A percentile compares a stretch with the other conserved stretches of the same genome.
phyloP scores from a whole-genome alignment of 805 yeast genomes.

The Tetrapisispora nanseiensis region DNA sequence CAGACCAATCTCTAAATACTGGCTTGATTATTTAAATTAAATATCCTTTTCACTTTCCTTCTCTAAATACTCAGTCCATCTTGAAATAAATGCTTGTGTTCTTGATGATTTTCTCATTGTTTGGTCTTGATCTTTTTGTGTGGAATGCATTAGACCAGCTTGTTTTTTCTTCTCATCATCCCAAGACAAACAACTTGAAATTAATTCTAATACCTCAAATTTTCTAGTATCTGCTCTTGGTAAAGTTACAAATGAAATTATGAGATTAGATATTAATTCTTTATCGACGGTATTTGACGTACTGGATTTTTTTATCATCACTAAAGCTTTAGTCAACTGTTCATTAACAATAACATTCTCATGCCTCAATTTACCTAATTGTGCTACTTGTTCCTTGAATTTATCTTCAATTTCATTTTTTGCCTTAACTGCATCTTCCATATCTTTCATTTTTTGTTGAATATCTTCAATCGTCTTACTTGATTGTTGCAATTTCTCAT shows the following conservation, averaged over 20 bases:
- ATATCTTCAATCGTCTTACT: constrained; percentile 15
- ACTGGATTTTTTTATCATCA: constrained; percentile 69
- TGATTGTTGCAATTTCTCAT: constrained; percentile 10
- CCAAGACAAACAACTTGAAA: constrained; percentile 81
- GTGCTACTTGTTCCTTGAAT: constrained; percentile 59
- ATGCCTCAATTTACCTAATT: constrained; percentile 85
- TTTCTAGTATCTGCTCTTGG: constrained; percentile 93
- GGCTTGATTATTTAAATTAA: no score
- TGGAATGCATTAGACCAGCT: constrained; percentile 49
- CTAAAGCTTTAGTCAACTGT: constrained; percentile 86
- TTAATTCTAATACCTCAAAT: constrained; percentile 80
- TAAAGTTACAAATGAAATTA: constrained; percentile 73
- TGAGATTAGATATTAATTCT: constrained; percentile 76
- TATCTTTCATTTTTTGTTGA: constrained; percentile 15
- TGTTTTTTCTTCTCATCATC: constrained; percentile 66
- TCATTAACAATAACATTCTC: constrained; percentile 91
- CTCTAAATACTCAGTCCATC: constrained; percentile 75
- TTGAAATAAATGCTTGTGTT: constrained; percentile 51
- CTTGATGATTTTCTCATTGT: constrained; percentile 22
- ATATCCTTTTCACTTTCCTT: constrained; percentile 43
- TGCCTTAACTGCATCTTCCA: constrained; percentile 16
- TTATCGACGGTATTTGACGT: constrained; percentile 73
- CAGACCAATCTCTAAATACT: no score
- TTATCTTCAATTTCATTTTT: constrained; percentile 39
- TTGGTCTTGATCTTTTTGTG: constrained; percentile 7